A percentile compares a stretch with the other conserved stretches of the same genome.
Conservation (phyloP, 1,284 basidiomycete genomes). For the Apiotrichum sp. region DNA sequence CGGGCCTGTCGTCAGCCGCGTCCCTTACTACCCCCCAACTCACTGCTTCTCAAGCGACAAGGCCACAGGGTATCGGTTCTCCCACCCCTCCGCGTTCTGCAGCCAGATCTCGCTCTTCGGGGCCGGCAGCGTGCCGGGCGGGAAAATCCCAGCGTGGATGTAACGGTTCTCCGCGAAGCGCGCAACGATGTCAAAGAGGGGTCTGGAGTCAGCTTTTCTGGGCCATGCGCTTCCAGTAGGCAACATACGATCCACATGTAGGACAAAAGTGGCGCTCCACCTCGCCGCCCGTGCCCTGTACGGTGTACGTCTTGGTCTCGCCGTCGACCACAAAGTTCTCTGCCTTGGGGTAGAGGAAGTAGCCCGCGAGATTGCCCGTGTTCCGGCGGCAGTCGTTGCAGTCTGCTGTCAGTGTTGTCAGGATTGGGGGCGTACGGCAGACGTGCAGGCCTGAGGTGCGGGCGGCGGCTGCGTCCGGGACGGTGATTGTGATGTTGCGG, state of each 20-base stretch:
- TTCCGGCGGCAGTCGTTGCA: background rate
- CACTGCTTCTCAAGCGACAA: background rate
- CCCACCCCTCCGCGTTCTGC: conserved; percentile 1
- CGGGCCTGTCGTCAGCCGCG: no score
- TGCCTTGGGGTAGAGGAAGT: background rate
- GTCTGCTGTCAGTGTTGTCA: background rate
- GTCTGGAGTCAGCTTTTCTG: background rate
- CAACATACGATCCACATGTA: background rate
- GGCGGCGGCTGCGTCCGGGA: background rate
- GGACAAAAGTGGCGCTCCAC: background rate
- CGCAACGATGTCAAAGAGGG: background rate
- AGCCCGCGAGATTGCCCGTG: background rate
- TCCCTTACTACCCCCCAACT: background rate
- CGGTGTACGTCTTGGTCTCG: background rate
- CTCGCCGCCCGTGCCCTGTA: background rate
- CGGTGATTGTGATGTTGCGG: background rate
- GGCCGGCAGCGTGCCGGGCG: background rate
- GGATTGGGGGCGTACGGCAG: background rate
- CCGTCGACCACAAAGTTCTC: background rate
- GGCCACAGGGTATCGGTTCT: background rate
- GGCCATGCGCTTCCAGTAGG: no score
- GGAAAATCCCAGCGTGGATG: conserved; percentile 3
- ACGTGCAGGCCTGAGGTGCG: background rate
- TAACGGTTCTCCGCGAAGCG: background rate
- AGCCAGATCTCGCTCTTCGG: conserved; percentile 3